Percentiles rank a stretch among this genome's conserved stretches.
Conservation (phyloP, 352 stramenopile genomes). For the Phytophthora tubulina region DNA sequence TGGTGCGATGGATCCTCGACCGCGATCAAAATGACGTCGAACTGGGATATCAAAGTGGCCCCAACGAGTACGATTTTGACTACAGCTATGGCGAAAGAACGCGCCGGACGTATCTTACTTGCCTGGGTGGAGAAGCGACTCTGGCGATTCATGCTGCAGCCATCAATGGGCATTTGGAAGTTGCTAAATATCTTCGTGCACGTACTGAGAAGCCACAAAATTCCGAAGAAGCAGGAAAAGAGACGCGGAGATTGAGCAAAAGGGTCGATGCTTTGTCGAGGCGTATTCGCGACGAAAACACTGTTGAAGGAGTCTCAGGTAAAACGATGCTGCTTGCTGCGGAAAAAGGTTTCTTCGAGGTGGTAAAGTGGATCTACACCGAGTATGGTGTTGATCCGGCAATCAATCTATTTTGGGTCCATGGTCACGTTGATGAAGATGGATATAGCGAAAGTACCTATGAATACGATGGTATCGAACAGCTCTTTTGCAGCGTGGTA, state of each 20-base stretch:
- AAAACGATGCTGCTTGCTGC: conserved; percentile 26
- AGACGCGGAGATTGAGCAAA: conserved; percentile 7
- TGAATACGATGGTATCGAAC: neutral
- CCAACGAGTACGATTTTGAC: conserved; percentile 10
- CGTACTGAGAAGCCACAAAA: conserved; percentile 4
- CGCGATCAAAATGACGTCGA: conserved; percentile 5
- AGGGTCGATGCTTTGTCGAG: neutral
- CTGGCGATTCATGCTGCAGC: conserved; percentile 28
- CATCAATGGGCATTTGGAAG: conserved; percentile 27
- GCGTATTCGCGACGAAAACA: neutral
- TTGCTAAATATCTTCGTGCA: conserved; percentile 25
- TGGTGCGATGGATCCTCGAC: conserved; percentile 24
- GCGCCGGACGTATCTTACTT: conserved; percentile 5
- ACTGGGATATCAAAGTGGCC: conserved; percentile 5
- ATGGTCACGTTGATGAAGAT: neutral
- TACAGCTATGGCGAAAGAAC: conserved; percentile 3
- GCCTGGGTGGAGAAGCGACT: conserved; percentile 23
- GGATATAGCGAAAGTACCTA: neutral
- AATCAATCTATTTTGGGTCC: conserved; percentile 21
- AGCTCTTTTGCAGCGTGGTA: conserved; percentile 4
- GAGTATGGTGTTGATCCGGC: conserved; percentile 9
- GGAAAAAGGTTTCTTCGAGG: conserved; percentile 24
- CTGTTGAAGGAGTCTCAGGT: conserved; percentile 7
- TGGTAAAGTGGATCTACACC: conserved; percentile 27
- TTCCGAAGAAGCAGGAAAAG: neutral